Evolutionary conservation across 495 filamentous ascomycete genomes (phyloP), one percentile per base, ranked within the genome.

Genomic region (Evansstolkia leycettana): DNA sequence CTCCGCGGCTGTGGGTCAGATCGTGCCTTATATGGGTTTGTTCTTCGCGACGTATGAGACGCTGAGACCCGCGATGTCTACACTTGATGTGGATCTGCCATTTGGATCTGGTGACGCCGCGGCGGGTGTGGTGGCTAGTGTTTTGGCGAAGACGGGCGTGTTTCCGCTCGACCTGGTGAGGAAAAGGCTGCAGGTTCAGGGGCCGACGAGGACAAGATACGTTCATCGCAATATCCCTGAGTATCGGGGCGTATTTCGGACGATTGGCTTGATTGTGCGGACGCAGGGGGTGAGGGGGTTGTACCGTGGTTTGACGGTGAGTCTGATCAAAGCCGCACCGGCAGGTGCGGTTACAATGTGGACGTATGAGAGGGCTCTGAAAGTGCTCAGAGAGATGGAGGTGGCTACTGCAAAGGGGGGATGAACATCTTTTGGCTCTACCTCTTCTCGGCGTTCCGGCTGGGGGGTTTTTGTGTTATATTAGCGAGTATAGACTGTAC

Each of bases 331-430:
- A 65, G 86, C 90, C 11, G 92, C 89, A 18, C 90, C 90, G 31
- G 78, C 92, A 14, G 93, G 85, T 57, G 92, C 90, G 1, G 76
- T 94, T 13, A 99, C 90, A 0, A 90, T 99, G 83, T 99, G 92
- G 90, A 95, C 89, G 1, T 96, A 95, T 59, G 90, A 95, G 60
- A 58, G 74, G 44, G 71, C 69, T 5, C 54, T 92, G 54, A 67
- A 54, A 38, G 46, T 77, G 5, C 57, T 85, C 28, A 67, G 68
- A 23, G 58, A 68, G 27, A 50, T 62, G 36, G 60, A 72, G 11
- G 13, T 63, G 11, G 50, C 50, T 17, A 31, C 15, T 7, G 6
- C 2, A 14, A 31, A 16, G 15, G 29, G 17, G 5, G 29, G n/a
- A 15, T 31, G 4, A 6, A 16, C 27, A 5, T 31, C 6, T 34